Evolutionary conservation across 257 asterid species (phyloP).

Genomic region (Striga asiatica): DNA sequence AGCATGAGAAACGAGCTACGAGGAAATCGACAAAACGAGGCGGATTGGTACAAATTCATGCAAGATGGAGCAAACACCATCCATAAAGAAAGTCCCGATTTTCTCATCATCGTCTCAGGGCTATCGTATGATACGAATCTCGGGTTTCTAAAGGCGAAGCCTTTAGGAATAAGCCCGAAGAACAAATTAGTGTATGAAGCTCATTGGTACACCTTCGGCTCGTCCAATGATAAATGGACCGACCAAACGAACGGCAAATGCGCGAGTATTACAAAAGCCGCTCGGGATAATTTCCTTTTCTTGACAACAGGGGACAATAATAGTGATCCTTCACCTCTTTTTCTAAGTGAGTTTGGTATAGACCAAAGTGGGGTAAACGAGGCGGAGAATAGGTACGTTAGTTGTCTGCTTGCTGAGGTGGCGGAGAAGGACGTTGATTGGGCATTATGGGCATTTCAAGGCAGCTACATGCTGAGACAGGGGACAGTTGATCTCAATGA

Average conservation of each 20-base stretch:
- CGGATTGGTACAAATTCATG: constrained; percentile 48
- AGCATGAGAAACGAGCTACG: constrained; percentile 73
- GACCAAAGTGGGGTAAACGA: constrained; percentile 31
- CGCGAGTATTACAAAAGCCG: not conserved
- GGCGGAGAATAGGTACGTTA: constrained; percentile 38
- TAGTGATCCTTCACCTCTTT: constrained; percentile 37
- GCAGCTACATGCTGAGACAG: constrained; percentile 42
- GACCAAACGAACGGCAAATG: constrained; percentile 25
- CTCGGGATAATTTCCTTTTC: constrained; percentile 22
- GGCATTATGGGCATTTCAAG: constrained; percentile 68
- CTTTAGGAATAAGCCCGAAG: constrained; percentile 18
- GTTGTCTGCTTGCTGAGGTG: constrained; percentile 36
- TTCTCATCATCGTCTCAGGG: constrained; percentile 62
- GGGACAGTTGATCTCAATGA: constrained; percentile 28
- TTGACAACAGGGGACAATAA: constrained; percentile 14
- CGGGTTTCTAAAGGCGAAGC: constrained; percentile 21
- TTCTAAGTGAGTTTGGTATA: constrained; percentile 56
- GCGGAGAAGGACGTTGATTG: constrained; percentile 64
- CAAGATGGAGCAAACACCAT: constrained; percentile 40
- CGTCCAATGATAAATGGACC: constrained; percentile 14
- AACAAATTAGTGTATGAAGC: constrained; percentile 56
- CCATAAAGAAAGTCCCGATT: constrained; percentile 33
- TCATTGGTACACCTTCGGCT: constrained; percentile 51
- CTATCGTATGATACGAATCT: constrained; percentile 29
- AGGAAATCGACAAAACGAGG: constrained; percentile 29